Evolutionary conservation across 2,329 filamentous ascomycete species (phyloP).

Genomic region (Byssothecium circinans): DNA sequence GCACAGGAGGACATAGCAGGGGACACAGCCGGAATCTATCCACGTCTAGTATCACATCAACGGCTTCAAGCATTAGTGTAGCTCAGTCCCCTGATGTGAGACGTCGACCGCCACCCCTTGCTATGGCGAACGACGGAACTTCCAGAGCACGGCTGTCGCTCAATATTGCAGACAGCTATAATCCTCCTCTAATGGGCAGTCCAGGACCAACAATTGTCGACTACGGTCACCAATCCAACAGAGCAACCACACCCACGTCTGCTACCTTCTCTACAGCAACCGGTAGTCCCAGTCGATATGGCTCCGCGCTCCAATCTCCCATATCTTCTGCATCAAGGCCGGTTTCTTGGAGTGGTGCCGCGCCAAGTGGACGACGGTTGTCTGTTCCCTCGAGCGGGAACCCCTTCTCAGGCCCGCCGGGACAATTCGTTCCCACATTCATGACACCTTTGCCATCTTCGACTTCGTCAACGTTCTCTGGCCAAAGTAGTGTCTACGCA

Average conservation of each 20-base stretch:
- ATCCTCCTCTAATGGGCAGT: conserved; percentile 62
- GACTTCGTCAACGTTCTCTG: conserved; percentile 58
- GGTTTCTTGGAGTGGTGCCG: conserved; percentile 71
- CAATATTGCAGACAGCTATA: conserved; percentile 63
- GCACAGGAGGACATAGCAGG: conserved; percentile 68
- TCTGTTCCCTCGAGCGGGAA: conserved; percentile 78
- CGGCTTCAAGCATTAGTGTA: conserved; percentile 67
- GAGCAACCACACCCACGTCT: conserved; percentile 81
- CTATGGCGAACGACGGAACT: conserved; percentile 73
- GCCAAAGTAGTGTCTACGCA: conserved; percentile 61
- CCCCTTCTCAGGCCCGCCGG: conserved; percentile 70
- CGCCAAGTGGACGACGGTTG: conserved; percentile 71
- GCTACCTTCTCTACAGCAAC: conserved; percentile 77
- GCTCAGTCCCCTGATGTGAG: conserved; percentile 53
- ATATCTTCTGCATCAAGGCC: conserved; percentile 68
- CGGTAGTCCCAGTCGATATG: conserved; percentile 72
- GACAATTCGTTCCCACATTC: conserved; percentile 60
- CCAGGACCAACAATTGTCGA: conserved; percentile 65
- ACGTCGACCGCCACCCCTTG: conserved; percentile 75
- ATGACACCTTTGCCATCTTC: conserved; percentile 59
- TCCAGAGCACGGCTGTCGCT: conserved; percentile 59
- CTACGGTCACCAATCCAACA: conserved; percentile 68
- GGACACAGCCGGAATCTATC: conserved; percentile 86
- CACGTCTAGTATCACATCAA: conserved; percentile 81
- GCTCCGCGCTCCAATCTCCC: conserved; percentile 70